Evolutionary conservation across 345 rosid species (phyloP), one percentile per base, ranked within the genome.

Genomic region (Cardamine occulta): DNA sequence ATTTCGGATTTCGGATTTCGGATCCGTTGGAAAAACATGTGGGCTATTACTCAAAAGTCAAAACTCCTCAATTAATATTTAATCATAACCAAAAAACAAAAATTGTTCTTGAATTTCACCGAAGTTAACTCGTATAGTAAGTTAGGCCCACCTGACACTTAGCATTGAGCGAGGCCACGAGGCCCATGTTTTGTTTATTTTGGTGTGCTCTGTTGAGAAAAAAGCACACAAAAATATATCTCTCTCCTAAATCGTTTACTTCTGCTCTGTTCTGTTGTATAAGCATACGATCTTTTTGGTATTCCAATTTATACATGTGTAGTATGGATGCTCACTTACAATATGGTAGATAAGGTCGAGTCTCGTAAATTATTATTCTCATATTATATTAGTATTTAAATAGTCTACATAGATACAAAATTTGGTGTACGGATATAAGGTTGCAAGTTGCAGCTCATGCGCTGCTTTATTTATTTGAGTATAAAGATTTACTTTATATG

Each of bases 201-300:
- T 12, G 17, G 17, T 47, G 12, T 3, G 23, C 21, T 14, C 21
- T 24, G 7, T 9, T 15, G 35, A 21, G 13, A 11, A 49, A 49
- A 31, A 31, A 12, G 1, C 53, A 19, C n/a, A 8, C 5, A 54
- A 49, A 2, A 12, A 1, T 1, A 65, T 12, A 5, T 10, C 6
- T 23, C 0, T 37, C 44, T 19, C 32, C n/a, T 15, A 32, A 69
- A 12, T 32, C 17, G 11, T 6, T 63, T 9, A 35, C 49, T 21
- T 44, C 47, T 66, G 7, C 23, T 21, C 23, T 21, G 23, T 21
- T 21, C 23, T 21, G 23, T 21, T 21, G 23, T 80, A 72, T 80
- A 55, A 35, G 71, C 37, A 79, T 68, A 60, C 47, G 40, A 83
- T 82, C 2, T 42, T 4, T 3, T 15, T 15, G 9, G 5, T 62